A percentile compares a stretch with the other conserved stretches of the same genome.
Conservation (phyloP, 805 yeast species). For the Saccharomycopsis fibuligera region DNA sequence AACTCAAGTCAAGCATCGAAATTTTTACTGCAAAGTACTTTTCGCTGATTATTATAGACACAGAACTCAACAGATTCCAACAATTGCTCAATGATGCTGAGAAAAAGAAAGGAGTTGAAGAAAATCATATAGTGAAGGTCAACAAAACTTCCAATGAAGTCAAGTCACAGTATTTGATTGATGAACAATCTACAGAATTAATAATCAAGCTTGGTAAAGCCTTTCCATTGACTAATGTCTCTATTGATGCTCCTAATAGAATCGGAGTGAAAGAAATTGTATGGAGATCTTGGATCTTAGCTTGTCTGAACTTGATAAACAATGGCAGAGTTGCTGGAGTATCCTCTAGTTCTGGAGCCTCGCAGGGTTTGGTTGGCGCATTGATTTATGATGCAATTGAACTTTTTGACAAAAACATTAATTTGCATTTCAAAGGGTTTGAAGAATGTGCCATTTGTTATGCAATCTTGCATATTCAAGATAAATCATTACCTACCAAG, state of each 20-base stretch:
- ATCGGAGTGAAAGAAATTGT: constrained; percentile 87
- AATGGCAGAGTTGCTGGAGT: constrained; percentile 46
- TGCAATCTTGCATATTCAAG: constrained; percentile 78
- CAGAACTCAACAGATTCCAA: constrained; percentile 49
- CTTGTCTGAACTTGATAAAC: constrained; percentile 77
- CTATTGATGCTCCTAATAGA: constrained; percentile 69
- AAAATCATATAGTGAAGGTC: constrained; percentile 52
- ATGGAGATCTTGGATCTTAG: constrained; percentile 93
- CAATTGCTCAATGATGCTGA: constrained; percentile 25
- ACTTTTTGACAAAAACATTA: constrained; percentile 66
- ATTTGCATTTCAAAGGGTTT: constrained; percentile 83
- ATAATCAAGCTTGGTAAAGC: constrained; percentile 63
- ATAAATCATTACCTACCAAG: constrained; percentile 84
- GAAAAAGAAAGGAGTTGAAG: constrained; percentile 29
- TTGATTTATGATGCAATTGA: constrained; percentile 56
- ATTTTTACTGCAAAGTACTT: constrained; percentile 53
- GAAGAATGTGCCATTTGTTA: constrained; percentile 98
- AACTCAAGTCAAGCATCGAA: constrained; percentile 53
- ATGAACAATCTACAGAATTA: constrained; percentile 82
- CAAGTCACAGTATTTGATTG: constrained; percentile 67
- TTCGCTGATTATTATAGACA: constrained; percentile 56
- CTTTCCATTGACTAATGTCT: constrained; percentile 73
- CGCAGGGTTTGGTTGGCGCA: background rate
- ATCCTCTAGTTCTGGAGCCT: background rate
- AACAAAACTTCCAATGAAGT: constrained; percentile 61